Conservation (phyloP, 441 rosid species). For the Viola pubescens region DNA sequence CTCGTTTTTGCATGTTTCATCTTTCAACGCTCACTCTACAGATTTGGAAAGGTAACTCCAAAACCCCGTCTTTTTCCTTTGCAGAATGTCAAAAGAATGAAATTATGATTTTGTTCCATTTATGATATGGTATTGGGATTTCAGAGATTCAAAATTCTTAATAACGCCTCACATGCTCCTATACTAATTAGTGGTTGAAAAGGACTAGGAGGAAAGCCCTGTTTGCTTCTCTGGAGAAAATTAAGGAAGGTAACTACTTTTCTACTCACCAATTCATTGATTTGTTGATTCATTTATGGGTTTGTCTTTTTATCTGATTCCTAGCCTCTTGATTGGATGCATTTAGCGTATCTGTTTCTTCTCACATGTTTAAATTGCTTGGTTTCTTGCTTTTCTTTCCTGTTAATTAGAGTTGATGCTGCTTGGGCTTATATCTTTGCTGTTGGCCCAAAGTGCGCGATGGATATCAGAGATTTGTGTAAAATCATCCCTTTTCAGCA, state of each 20-base stretch:
- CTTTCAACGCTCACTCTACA: slow-evolving; percentile 73
- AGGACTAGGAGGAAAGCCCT: slow-evolving; percentile 83
- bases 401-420: slow-evolving; percentile 77
- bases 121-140: neutral
- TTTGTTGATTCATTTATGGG: neutral
- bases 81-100: neutral
- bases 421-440: slow-evolving; percentile 86
- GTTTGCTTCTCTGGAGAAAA: slow-evolving; percentile 77
- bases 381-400: neutral
- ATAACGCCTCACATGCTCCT: no score
- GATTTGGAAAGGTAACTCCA: slow-evolving; percentile 66
- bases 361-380: neutral
- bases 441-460: slow-evolving; percentile 86
- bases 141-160: neutral
- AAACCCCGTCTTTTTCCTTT: no score
- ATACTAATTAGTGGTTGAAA: slow-evolving; percentile 58
- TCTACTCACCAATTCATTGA: slow-evolving; percentile 7
- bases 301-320: no score
- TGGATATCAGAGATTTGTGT: slow-evolving; percentile 90
- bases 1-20: slow-evolving; percentile 74
- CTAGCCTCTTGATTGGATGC: neutral
- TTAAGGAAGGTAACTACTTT: slow-evolving; percentile 62
- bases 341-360: neutral
- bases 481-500: slow-evolving; percentile 74
- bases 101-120: neutral